phyloP scores from a whole-genome alignment of 306 rosid species.

The Ochetophila trinervis region DNA sequence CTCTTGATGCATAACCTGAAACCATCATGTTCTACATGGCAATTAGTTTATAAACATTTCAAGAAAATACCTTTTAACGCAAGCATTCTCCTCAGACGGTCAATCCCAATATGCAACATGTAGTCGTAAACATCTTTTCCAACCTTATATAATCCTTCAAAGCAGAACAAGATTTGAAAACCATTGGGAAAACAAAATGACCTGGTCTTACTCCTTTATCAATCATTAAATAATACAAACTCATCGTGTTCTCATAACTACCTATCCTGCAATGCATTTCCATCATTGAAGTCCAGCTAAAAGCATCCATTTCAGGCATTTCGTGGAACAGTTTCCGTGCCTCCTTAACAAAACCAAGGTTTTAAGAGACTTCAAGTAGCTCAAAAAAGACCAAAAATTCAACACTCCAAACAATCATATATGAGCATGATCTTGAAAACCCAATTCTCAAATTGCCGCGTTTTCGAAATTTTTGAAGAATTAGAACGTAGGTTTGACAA shows the following conservation, averaged over 20 bases:
- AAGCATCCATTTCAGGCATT: constrained; percentile 18
- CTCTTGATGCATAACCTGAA: constrained; percentile 21
- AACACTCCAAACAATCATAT: constrained; percentile 11
- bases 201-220: constrained; percentile 21
- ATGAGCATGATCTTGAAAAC: constrained; percentile 23
- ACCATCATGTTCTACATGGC: constrained; percentile 23
- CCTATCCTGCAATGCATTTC: constrained; percentile 17
- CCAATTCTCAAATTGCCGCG: constrained; percentile 7
- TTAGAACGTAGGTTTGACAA: constrained; percentile 8
- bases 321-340: constrained; percentile 16
- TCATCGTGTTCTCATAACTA: constrained; percentile 2
- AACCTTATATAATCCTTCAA: constrained; percentile 12
- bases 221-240: constrained; percentile 10
- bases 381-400: constrained; percentile 20
- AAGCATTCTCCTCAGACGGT: constrained; percentile 16
- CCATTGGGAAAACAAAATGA: constrained; percentile 24
- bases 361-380: constrained; percentile 6
- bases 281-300: constrained; percentile 24
- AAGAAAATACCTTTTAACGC: constrained; percentile 12
- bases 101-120: constrained; percentile 16
- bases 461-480: constrained; percentile 19
- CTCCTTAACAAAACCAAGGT: constrained; percentile 8
- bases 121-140: constrained; percentile 18
- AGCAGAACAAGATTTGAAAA: constrained; percentile 25
- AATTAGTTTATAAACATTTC: constrained; percentile 19